Evolutionary conservation across 441 rosid genomes (phyloP).

Genomic region (Adansonia madagascariensis): DNA sequence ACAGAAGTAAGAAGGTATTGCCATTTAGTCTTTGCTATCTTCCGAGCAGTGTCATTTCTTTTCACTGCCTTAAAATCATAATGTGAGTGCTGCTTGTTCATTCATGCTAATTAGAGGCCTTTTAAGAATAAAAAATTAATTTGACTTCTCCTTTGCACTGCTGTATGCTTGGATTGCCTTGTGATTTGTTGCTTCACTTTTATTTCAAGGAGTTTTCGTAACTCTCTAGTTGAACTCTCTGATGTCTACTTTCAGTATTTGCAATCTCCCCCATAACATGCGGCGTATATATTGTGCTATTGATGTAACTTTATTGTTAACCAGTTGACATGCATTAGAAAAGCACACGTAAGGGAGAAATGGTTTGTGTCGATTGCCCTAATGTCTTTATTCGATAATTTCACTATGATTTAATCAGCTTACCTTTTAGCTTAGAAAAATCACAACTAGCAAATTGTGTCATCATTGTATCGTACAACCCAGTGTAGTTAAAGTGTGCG

Average conservation of each 20-base stretch:
- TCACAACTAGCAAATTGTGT: background rate
- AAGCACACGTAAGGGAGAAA: background rate
- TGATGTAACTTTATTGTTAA: background rate
- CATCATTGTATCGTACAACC: background rate
- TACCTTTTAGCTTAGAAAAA: background rate
- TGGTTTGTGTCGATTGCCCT: background rate
- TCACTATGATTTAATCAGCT: background rate
- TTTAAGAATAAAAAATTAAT: background rate
- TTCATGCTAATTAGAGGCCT: background rate
- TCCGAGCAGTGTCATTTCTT: background rate
- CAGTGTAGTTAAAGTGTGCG: no score
- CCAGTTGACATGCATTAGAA: background rate
- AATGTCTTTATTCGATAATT: background rate
- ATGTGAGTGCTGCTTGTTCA: slow-evolving; percentile 3
- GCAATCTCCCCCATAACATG: background rate
- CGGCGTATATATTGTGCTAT: background rate
- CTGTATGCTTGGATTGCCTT: background rate
- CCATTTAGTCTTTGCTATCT: background rate
- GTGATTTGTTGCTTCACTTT: no score
- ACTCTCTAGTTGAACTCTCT: slow-evolving; percentile 2
- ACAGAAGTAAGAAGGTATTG: slow-evolving; percentile 30
- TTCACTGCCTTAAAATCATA: background rate
- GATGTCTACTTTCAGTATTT: background rate
- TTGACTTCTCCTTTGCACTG: background rate
- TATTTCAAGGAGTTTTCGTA: background rate